These are phyloP conservation scores for Houttuynia cordata DNA, from an alignment of 164 flowering plant species.

Conservation along the genomic window DNA sequence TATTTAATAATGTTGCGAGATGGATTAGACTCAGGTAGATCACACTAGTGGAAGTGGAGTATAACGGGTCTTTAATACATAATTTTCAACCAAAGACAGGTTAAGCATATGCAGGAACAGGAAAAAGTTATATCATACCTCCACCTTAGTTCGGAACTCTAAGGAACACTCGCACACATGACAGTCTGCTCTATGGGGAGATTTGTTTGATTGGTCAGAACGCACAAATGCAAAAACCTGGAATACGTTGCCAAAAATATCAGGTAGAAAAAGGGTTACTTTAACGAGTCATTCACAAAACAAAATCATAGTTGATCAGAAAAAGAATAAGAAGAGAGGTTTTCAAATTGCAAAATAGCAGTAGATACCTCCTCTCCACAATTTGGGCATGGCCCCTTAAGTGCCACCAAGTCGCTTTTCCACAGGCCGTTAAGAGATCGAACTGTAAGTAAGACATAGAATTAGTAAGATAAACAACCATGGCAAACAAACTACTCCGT, in stretches of 20 bases:
- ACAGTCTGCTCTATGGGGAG: slow-evolving; percentile 75
- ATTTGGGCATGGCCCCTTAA: slow-evolving; percentile 87
- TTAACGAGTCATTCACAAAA: not conserved
- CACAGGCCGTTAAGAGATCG: slow-evolving; percentile 70
- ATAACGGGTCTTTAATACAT: too few relatives aligned
- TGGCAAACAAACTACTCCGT: not conserved
- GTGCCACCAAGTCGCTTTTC: slow-evolving; percentile 86
- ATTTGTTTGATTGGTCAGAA: slow-evolving; percentile 33
- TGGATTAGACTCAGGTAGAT: not conserved
- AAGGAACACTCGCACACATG: slow-evolving; percentile 76
- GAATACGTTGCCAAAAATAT: slow-evolving; percentile 2
- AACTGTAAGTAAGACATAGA: slow-evolving; percentile 26
- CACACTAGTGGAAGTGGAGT: not conserved
- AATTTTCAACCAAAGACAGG: too few relatives aligned
- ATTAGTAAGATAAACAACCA: not conserved
- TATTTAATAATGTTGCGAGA: not conserved
- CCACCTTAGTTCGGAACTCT: slow-evolving; percentile 72
- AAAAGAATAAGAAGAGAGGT: not conserved
- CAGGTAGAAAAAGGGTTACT: not conserved
- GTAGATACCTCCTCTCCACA: slow-evolving; percentile 82
- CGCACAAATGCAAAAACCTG: slow-evolving; percentile 93
- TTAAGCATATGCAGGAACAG: not conserved
- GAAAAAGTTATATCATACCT: slow-evolving; percentile 33
- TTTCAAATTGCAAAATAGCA: not conserved
- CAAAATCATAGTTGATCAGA: too few relatives aligned